phyloP scores from a whole-genome alignment of 306 rosid genomes.

The Corylus americana region DNA sequence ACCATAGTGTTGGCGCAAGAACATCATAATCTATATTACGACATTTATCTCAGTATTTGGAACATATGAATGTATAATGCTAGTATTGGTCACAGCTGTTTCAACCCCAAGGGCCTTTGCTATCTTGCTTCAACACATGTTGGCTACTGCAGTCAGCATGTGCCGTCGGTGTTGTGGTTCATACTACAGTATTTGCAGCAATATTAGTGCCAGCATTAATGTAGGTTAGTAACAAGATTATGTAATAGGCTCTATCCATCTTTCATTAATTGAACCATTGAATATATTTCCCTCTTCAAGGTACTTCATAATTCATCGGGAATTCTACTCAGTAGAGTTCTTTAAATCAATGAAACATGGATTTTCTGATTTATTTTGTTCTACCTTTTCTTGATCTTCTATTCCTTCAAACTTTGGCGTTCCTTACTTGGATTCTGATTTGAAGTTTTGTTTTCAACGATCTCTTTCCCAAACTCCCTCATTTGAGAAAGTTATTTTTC shows the following conservation, averaged over 20 bases:
- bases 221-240: not conserved
- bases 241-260: not conserved
- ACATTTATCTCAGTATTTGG: slow-evolving; percentile 22
- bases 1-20: slow-evolving; percentile 29
- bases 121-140: not conserved
- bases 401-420: no score
- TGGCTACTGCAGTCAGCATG: slow-evolving; percentile 13
- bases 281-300: no score
- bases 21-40: not conserved
- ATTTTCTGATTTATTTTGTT: no score
- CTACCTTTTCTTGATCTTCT: no score
- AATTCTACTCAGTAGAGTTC: no score
- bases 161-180: slow-evolving; percentile 7
- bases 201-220: not conserved
- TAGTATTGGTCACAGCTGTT: not conserved
- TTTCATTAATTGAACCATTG: no score
- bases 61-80: not conserved
- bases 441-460: no score
- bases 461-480: no score
- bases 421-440: no score
- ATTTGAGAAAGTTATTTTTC: no score
- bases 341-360: no score
- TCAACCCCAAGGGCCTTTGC: not conserved
- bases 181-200: not conserved
- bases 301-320: no score